A percentile compares a stretch with the other conserved stretches of the same genome.
Evolutionary conservation across 2,329 filamentous ascomycete genomes (phyloP).

Genomic region (Capronia americana): DNA sequence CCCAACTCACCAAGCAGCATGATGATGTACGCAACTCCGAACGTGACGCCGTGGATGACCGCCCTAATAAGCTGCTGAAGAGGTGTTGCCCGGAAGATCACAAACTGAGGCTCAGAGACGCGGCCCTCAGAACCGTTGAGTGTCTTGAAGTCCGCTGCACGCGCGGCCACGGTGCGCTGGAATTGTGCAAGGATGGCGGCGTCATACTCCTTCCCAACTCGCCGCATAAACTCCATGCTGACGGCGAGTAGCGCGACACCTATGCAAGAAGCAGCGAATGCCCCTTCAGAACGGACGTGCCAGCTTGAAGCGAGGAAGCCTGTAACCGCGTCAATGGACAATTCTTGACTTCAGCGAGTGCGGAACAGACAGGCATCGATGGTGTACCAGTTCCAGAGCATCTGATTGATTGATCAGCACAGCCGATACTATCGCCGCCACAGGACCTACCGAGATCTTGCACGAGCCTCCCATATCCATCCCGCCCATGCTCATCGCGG

Average conservation of each 20-base stretch:
- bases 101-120: slow-evolving; percentile 26
- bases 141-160: slow-evolving; percentile 3
- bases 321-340: slow-evolving; percentile 60
- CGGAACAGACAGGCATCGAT: slow-evolving; percentile 54
- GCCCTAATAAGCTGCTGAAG: slow-evolving; percentile 36
- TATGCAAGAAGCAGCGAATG: slow-evolving; percentile 82
- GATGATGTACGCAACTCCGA: slow-evolving; percentile 61
- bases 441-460: slow-evolving; percentile 15
- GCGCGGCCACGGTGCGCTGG: slow-evolving; percentile 18
- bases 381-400: slow-evolving; percentile 80
- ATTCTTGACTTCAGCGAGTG: slow-evolving; percentile 57
- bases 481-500: slow-evolving; percentile 9
- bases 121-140: background rate
- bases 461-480: slow-evolving; percentile 16
- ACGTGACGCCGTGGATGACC: slow-evolving; percentile 32
- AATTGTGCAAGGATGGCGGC: slow-evolving; percentile 53
- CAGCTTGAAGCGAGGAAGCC: slow-evolving; percentile 73
- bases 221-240: slow-evolving; percentile 73
- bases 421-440: slow-evolving; percentile 1
- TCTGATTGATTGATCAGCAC: slow-evolving; percentile 44
- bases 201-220: slow-evolving; percentile 75
- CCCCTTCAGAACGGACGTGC: slow-evolving; percentile 65
- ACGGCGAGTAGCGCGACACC: slow-evolving; percentile 77
- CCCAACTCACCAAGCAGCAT: slow-evolving; percentile 69
- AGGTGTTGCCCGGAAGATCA: slow-evolving; percentile 33